Conservation (phyloP, 2,329 filamentous ascomycete genomes). For the Sclerotinia borealis region DNA sequence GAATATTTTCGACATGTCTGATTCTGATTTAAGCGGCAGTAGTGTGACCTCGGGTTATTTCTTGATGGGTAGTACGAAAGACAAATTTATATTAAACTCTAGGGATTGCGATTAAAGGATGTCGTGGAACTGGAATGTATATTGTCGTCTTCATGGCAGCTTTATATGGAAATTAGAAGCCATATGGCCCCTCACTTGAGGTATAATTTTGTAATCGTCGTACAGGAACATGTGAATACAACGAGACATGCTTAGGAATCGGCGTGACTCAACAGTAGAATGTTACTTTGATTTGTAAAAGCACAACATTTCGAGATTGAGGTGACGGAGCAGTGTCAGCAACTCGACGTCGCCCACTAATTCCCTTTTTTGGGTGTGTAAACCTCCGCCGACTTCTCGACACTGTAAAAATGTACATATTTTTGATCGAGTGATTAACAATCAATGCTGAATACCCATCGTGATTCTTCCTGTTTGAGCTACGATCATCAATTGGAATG, state of each 20-base stretch:
- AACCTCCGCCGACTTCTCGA: neutral
- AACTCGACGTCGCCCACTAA: neutral
- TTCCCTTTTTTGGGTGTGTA: neutral
- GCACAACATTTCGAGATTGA: neutral
- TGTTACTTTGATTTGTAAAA: neutral
- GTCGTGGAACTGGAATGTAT: neutral
- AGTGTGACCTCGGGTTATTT: neutral
- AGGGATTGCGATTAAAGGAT: neutral
- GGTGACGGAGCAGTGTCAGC: neutral
- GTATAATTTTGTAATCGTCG: neutral
- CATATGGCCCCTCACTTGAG: neutral
- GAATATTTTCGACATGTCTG: constrained; percentile 2
- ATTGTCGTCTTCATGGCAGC: neutral
- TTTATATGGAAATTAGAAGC: neutral
- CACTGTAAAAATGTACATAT: neutral
- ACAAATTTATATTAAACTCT: neutral
- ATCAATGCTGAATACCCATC: neutral
- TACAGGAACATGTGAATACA: neutral
- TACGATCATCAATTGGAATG: neutral
- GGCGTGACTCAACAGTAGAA: neutral
- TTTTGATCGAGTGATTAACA: neutral
- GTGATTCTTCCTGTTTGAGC: too few relatives aligned
- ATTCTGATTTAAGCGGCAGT: neutral
- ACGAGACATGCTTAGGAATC: neutral
- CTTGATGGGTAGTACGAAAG: neutral